A percentile compares a stretch with the other conserved stretches of the same genome.
Evolutionary conservation across 352 stramenopile genomes (phyloP).

Genomic region (Globisporangium middletonii): DNA sequence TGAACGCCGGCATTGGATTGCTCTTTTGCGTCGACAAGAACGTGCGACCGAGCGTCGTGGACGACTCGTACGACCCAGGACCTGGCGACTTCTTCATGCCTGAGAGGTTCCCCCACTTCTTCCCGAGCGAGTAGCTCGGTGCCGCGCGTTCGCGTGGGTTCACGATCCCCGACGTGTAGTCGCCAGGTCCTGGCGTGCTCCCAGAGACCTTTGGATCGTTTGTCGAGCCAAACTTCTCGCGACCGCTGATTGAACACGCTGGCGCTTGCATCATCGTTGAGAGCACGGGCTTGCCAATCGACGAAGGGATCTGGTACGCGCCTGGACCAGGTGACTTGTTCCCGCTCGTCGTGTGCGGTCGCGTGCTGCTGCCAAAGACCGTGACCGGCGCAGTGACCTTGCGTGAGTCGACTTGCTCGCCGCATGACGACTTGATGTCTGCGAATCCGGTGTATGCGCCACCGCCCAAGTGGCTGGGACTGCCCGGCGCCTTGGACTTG

Average conservation of each 20-base stretch:
- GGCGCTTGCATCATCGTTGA: constrained; percentile 55
- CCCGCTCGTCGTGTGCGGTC: constrained; percentile 37
- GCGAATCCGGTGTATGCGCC: constrained; percentile 32
- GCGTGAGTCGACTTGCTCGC: constrained; percentile 67
- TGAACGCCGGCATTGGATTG: constrained; percentile 51
- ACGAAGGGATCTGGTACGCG: constrained; percentile 61
- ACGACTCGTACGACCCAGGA: constrained; percentile 53
- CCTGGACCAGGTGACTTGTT: constrained; percentile 59
- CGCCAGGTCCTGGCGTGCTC: constrained; percentile 52
- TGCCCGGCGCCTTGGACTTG: constrained; percentile 31
- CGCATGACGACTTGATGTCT: constrained; percentile 66
- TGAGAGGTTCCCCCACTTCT: constrained; percentile 47
- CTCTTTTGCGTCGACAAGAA: constrained; percentile 71
- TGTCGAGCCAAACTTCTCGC: constrained; percentile 76
- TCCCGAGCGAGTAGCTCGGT: constrained; percentile 68
- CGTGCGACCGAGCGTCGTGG: constrained; percentile 50
- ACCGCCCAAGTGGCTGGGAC: constrained; percentile 19
- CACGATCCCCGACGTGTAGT: constrained; percentile 59
- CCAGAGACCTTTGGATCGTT: constrained; percentile 35
- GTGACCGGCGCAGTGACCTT: constrained; percentile 59
- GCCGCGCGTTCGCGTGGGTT: constrained; percentile 60
- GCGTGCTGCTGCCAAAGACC: constrained; percentile 60
- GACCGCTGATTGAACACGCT: constrained; percentile 60
- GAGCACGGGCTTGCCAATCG: constrained; percentile 62
- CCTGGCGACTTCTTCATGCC: constrained; percentile 52